Evolutionary conservation across 179 eudicot species (phyloP), one percentile per base, ranked within the genome.

Genomic region (Corrigiola litoralis): DNA sequence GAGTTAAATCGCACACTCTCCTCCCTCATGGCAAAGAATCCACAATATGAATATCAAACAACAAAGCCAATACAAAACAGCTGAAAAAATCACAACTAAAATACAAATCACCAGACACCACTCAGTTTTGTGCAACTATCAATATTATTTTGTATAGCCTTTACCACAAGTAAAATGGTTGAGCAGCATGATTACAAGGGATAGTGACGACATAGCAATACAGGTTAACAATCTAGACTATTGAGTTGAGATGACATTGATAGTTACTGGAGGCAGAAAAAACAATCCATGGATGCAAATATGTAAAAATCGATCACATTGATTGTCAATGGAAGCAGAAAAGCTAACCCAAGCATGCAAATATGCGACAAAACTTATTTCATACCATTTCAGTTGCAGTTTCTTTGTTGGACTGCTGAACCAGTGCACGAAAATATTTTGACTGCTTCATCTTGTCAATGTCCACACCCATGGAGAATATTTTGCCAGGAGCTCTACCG

Each of bases 371-470:
- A 13, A 17, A 13, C 20, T 48, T 32, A 48, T 46, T 38, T 34
- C 79, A 61, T 84, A 90, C 96, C 77, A 11, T 16, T 53, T 61
- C 81, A 74, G 58, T 60, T 2, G 42, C 28, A 70, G 68, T 23
- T 45, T 24, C 80, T 58, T 68, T 83, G 54, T 70, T 79, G 38
- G 82, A 66, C 46, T 80, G 85, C 71, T 66, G 85, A 53, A 77
- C 29, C 50, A 83, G 82, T 50, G 81, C 74, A 20, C 65, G 83
- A 36, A 84, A 86, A 68, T 80, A 76, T 68, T 87, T 90, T 33
- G 96, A 90, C 72, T 83, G 81, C 84, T 70, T 88, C 56, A 90
- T 83, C 76, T 81, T 87, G 68, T 86, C 82, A 63, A 82, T 68
- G 74, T 82, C 85, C 52, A 76, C 48, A 54, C 79, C 81, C 72